Percentiles rank a stretch among this genome's conserved stretches.
phyloP scores from a whole-genome alignment of 768 basidiomycete species.

The Xerocomellus amylosporus region DNA sequence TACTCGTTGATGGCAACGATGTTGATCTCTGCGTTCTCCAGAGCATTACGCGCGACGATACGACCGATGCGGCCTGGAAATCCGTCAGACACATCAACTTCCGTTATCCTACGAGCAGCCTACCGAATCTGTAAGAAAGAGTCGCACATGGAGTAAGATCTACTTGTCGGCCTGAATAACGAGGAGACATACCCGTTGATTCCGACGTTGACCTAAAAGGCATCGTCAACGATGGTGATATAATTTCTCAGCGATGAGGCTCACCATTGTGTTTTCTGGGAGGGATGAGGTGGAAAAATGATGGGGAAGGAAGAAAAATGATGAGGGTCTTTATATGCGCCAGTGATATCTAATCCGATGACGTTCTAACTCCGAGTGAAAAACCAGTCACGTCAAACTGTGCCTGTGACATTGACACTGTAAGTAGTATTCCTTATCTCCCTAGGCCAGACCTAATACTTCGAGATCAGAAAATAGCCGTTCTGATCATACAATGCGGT shows the following conservation, averaged over 20 bases:
- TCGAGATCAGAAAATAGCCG: no score
- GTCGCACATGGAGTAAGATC: constrained; percentile 14
- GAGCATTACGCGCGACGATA: constrained; percentile 94
- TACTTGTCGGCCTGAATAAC: background rate
- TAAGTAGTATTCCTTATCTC: no score
- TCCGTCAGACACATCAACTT: constrained; percentile 9
- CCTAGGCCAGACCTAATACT: no score
- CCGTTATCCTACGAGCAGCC: constrained; percentile 24
- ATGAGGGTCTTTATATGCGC: constrained; percentile 28
- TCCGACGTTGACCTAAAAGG: constrained; percentile 73
- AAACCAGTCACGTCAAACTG: constrained; percentile 11
- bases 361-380: constrained; percentile 24
- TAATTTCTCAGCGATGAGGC: background rate
- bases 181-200: constrained; percentile 81
- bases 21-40: constrained; percentile 69
- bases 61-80: constrained; percentile 93
- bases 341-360: constrained; percentile 23
- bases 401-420: constrained; percentile 7
- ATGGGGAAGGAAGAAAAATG: background rate
- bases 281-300: constrained; percentile 4
- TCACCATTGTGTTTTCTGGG: constrained; percentile 25
- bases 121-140: constrained; percentile 60
- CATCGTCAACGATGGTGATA: constrained; percentile 1
- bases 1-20: constrained; percentile 95
- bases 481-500: background rate